Evolutionary conservation across 495 filamentous ascomycete species (phyloP), one percentile per base, ranked within the genome.

Genomic region (Talaromyces nanjingensis): DNA sequence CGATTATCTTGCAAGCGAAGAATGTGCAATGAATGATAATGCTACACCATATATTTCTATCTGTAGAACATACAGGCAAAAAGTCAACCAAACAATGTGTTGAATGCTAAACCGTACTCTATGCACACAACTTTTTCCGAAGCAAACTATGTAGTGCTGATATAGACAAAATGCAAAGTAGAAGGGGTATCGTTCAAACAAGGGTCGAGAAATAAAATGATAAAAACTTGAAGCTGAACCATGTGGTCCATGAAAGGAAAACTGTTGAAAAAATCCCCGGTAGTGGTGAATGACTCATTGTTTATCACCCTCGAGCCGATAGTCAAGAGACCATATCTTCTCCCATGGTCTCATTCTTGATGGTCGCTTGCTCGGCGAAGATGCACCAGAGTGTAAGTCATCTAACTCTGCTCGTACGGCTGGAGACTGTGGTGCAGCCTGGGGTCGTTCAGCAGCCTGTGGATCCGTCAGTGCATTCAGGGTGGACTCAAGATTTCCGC

Each of bases 321-420:
- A 77, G 60, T 84, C 81, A 29, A 83, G 68, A 24, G 78, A 79
- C 80, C 78, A 81, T 5, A 83, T 64, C 59, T 78, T 79, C 64
- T 81, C 79, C 81, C 81, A 84, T n/a, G 79, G 77, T n/a, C 76
- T 74, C 31, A 72, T 66, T n/a, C 67, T 64, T 34, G 66, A 64
- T 59, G 66, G 69, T 49, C 73, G 70, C 27, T 67, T 67, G 27
- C 57, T 34, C n/a, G 66, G 66, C 54, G 60, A 63, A 31, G 68
- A 66, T 9, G 57, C 63, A 52, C 60, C 24, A 27, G 69, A 68
- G 9, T 39, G 62, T n/a, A 58, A 29, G 29, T 66, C 53, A n/a
- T 57, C 65, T 49, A 11, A 8, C 22, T 62, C 58, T 60, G 45
- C 67, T 53, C 22, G 42, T 52, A 68, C 45, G 55, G 62, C 63